Base-by-base conservation (phyloP, 257 asterid genomes). In the Nicotiana obtusifolia region DNA sequence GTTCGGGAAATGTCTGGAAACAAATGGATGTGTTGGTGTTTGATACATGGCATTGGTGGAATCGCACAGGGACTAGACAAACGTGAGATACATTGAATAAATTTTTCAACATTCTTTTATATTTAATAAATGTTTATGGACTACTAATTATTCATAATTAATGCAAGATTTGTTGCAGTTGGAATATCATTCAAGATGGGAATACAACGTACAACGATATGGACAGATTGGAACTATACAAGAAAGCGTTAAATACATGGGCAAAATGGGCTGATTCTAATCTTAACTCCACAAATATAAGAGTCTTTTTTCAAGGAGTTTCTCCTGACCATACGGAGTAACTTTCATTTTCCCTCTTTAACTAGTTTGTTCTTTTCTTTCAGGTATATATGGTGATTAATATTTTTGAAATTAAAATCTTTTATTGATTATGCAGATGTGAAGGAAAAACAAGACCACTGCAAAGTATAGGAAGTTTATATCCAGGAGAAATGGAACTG, bases 11-110 rank as follows among this genome's bases (percentile, higher is more conserved):
- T 4, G 82, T 47, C 14, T 89, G 91, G 91, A 85, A 85, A 37
- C 71, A 81, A 33, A 78, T 53, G 49, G 82, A 88, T 59, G 64
- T 86, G 11, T 76, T 89, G 82, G 67, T 89, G 49, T 89, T 89
- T 78, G 81, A 86, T 77, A 76, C 92, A 9, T 88, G 91, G 91
- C 92, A 89, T 61, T 89, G 91, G 97, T 92, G 97, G 97, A 86
- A 87, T 81, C 90, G 89, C 81, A 22, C 49, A 1, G 94, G 92
- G 26, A 82, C 49, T 9, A 41, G 84, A 85, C 97, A 92, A 82
- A 92, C 92, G 94, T 91, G 78, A 52, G 83, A 28, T 35, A 61
- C 37, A 35, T 17, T 31, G 22, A 9, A 24, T 59, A 16, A 2
- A 11, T 41, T 4, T 80, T 35, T 41, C 44, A 17, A 20, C 5